A percentile compares a stretch with the other conserved stretches of the same genome.
Conservation (phyloP, 352 stramenopile genomes). For the Pythium scleroteichum region DNA sequence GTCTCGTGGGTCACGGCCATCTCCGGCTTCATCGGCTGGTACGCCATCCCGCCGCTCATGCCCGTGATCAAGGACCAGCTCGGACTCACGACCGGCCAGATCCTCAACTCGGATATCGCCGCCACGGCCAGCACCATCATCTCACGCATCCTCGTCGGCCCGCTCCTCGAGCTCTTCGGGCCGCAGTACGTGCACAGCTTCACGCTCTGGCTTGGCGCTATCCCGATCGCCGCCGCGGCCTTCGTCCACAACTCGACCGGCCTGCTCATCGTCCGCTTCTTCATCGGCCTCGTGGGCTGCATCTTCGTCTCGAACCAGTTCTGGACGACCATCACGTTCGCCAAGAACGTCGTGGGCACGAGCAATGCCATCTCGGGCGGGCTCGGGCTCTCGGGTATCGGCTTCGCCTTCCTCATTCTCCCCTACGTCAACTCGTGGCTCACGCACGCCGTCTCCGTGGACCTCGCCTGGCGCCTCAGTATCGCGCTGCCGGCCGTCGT, state of each 20-base stretch:
- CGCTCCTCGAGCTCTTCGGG: constrained; percentile 92
- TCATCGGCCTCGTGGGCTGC: constrained; percentile 93
- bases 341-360: constrained; percentile 91
- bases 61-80: constrained; percentile 89
- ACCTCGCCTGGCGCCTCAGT: constrained; percentile 91
- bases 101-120: constrained; percentile 92
- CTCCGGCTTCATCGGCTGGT: constrained; percentile 94
- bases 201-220: constrained; percentile 82
- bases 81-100: constrained; percentile 79
- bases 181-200: constrained; percentile 80
- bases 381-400: constrained; percentile 93
- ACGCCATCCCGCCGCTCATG: constrained; percentile 94
- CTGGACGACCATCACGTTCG: constrained; percentile 95
- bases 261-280: constrained; percentile 91
- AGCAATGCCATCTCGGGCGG: constrained; percentile 93
- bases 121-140: constrained; percentile 92
- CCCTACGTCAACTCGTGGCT: constrained; percentile 88
- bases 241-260: constrained; percentile 78
- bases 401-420: constrained; percentile 88
- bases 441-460: constrained; percentile 59
- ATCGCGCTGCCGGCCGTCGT: constrained; percentile 89
- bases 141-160: constrained; percentile 90
- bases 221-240: constrained; percentile 85
- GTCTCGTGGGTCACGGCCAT: constrained; percentile 92
- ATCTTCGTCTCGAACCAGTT: constrained; percentile 95